Evolutionary conservation across 345 rosid genomes (phyloP), one percentile per base, ranked within the genome.

Genomic region (Arabidopsis suecica): DNA sequence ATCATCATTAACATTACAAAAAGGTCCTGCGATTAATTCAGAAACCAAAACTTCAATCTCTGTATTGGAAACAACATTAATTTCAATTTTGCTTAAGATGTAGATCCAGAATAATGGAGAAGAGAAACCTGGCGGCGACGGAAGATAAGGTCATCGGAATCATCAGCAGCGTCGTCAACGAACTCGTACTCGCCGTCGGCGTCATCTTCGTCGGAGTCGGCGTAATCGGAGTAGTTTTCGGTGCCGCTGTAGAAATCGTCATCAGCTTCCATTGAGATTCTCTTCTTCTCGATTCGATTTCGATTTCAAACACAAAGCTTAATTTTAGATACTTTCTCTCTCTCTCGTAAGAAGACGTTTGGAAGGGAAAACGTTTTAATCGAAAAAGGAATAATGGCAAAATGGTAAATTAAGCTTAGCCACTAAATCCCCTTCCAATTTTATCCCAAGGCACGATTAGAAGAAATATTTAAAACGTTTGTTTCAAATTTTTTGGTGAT

Each of bases 181-280:
- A 90, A 90, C 81, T 80, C 89, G 68, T 83, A 91, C 61, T 87
- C 96, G 53, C 81, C 88, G 16, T 88, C 91, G 34, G 82, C 86
- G 58, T 87, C 96, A 34, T 82, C 86, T 14, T 88, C 89, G 36
- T 84, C 86, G 68, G 82, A 86, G 54, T 82, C 89, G 48, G 74
- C 69, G 60, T 65, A 75, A 54, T 47, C 79, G 18, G 67, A 77
- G 5, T 82, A 85, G 67, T 84, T 92, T 16, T 85, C 94, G 38
- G 84, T 86, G 71, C 93, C 94, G 79, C 93, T 86, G 77, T 91
- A 91, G 86, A 87, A 89, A 80, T 85, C 90, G 44, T 91, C 97
- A 51, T 88, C 93, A 40, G 80, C 92, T 1, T 78, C 81, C 81
- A 78, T 78, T 16, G 57, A 38, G 58, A 41, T 41, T 33, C 38